These are phyloP conservation scores for Hanseniaspora jakobsenii DNA, from an alignment of 805 yeast species.

Conservation along the genomic window DNA sequence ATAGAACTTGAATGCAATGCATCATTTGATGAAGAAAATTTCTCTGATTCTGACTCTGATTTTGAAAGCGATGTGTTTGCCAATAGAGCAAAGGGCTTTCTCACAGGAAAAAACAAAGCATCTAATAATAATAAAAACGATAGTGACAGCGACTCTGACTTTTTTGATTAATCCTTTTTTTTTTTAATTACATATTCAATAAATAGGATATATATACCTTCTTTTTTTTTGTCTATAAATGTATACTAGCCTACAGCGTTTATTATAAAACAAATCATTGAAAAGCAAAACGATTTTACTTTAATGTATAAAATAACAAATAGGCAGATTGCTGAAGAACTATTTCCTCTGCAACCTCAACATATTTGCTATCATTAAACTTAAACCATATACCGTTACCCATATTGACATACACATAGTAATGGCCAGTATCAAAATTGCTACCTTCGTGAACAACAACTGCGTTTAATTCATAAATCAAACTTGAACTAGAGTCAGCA, in stretches of 20 bases:
- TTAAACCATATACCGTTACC: slow-evolving; percentile 74
- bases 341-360: slow-evolving; percentile 48
- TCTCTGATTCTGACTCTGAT: slow-evolving; percentile 5
- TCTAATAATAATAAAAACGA: slow-evolving; percentile 29
- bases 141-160: slow-evolving; percentile 33
- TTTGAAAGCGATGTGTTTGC: slow-evolving; percentile 7
- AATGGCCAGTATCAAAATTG: slow-evolving; percentile 84
- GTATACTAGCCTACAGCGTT: too few species aligned
- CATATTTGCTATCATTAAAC: slow-evolving; percentile 80
- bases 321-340: slow-evolving; percentile 70
- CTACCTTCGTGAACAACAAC: slow-evolving; percentile 84
- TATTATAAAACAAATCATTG: too few species aligned
- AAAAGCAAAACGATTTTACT: not conserved
- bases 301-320: slow-evolving; percentile 52
- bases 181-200: not conserved
- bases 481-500: slow-evolving; percentile 12
- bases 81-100: slow-evolving; percentile 9
- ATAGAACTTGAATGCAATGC: slow-evolving; percentile 12
- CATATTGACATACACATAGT: slow-evolving; percentile 64
- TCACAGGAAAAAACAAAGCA: not conserved
- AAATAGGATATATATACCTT: not conserved
- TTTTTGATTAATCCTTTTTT: slow-evolving; percentile 34
- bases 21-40: slow-evolving; percentile 2
- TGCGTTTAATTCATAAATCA: slow-evolving; percentile 74
- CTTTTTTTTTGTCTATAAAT: too few species aligned